phyloP scores from a whole-genome alignment of 352 stramenopile genomes.

The Phytophthora capsici region DNA sequence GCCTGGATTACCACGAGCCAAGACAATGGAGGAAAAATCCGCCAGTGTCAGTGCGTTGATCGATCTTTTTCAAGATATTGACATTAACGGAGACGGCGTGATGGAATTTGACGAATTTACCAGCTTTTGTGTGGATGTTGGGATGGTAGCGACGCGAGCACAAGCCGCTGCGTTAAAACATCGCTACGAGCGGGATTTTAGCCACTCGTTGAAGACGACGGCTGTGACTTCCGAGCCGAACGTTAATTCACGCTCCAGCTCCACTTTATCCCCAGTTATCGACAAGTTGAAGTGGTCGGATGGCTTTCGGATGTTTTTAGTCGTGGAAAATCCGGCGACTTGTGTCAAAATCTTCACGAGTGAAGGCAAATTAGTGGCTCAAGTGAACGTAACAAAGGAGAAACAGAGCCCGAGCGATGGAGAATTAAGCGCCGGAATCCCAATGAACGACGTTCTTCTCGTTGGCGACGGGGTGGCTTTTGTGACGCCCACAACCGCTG shows the following conservation, averaged over 20 bases:
- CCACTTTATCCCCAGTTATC: slow-evolving; percentile 47
- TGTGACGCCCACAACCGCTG: slow-evolving; percentile 17
- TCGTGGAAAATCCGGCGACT: slow-evolving; percentile 68
- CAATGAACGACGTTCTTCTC: slow-evolving; percentile 27
- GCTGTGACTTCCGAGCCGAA: background rate
- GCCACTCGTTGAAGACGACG: slow-evolving; percentile 64
- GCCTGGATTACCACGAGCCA: slow-evolving; percentile 52
- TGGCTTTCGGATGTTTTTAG: slow-evolving; percentile 63
- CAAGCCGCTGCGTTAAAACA: slow-evolving; percentile 65
- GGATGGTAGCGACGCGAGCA: slow-evolving; percentile 74
- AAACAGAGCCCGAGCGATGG: slow-evolving; percentile 18
- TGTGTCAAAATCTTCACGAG: slow-evolving; percentile 75
- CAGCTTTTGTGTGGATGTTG: slow-evolving; percentile 86
- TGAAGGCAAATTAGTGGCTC: slow-evolving; percentile 57
- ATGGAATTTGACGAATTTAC: slow-evolving; percentile 91
- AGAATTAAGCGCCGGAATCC: background rate
- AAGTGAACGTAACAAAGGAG: slow-evolving; percentile 39
- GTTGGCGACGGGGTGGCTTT: slow-evolving; percentile 30
- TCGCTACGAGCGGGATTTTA: slow-evolving; percentile 67
- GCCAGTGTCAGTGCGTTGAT: slow-evolving; percentile 66
- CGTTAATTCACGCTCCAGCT: slow-evolving; percentile 1
- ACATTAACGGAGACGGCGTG: slow-evolving; percentile 86
- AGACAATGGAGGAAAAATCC: slow-evolving; percentile 52
- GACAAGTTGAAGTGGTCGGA: slow-evolving; percentile 81
- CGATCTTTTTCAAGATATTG: slow-evolving; percentile 87